Conservation (phyloP, 2,329 filamentous ascomycete species). For the Akanthomyces lecanii region DNA sequence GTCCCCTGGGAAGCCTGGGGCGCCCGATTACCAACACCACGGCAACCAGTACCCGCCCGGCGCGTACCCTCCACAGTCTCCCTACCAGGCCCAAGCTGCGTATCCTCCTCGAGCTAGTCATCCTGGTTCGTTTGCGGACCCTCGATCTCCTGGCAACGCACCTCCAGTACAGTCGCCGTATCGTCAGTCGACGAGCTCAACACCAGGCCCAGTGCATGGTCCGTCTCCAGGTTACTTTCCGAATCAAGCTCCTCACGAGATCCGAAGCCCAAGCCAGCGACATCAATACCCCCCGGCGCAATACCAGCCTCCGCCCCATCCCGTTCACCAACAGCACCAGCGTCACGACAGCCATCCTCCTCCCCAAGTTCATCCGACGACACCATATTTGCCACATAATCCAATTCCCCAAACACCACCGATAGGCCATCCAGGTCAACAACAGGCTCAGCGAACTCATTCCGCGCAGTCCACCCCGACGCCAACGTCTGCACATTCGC, state of each 20-base stretch:
- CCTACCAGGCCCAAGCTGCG: conserved; percentile 36
- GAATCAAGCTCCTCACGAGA: conserved; percentile 37
- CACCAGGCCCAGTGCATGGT: conserved; percentile 34
- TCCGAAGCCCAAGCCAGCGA: conserved; percentile 48
- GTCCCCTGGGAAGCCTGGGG: conserved; percentile 44
- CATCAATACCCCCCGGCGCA: conserved; percentile 47
- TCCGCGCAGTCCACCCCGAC: conserved; percentile 57
- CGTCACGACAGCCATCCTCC: conserved; percentile 46
- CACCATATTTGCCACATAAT: conserved; percentile 39
- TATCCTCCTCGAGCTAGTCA: conserved; percentile 42
- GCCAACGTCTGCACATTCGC: conserved; percentile 58
- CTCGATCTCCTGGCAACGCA: conserved; percentile 47
- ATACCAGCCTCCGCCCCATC: conserved; percentile 24
- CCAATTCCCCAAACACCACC: conserved; percentile 47
- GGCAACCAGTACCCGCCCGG: conserved; percentile 26
- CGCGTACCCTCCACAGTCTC: conserved; percentile 36
- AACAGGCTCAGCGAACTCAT: conserved; percentile 45
- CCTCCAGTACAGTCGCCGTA: conserved; percentile 44
- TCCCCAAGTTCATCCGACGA: conserved; percentile 30
- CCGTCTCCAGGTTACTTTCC: conserved; percentile 43
- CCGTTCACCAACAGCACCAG: conserved; percentile 29
- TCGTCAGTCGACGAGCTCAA: conserved; percentile 45
- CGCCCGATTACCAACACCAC: conserved; percentile 41
- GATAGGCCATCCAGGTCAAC: conserved; percentile 39
- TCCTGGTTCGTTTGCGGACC: conserved; percentile 42